phyloP scores from a whole-genome alignment of 805 yeast genomes.

The Yarrowia sp. region DNA sequence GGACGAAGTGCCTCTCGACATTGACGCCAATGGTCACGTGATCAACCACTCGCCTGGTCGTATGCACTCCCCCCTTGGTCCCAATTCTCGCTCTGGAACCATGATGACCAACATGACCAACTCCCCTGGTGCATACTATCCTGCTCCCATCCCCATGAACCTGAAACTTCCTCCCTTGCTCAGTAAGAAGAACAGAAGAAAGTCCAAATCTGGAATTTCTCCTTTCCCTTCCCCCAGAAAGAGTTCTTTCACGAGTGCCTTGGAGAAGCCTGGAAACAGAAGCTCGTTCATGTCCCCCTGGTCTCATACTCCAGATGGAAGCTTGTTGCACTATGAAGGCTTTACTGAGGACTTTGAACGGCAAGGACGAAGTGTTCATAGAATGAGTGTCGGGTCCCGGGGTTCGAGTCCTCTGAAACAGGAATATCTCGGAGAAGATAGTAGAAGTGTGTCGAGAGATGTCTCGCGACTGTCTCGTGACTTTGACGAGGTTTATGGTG shows the following conservation, averaged over 20 bases:
- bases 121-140: constrained; percentile 44
- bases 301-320: constrained; percentile 27
- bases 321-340: constrained; percentile 15
- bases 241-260: constrained; percentile 44
- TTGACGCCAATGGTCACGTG: background rate
- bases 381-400: background rate
- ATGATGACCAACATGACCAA: constrained; percentile 7
- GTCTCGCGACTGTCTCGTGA: background rate
- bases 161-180: constrained; percentile 50
- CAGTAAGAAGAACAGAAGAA: constrained; percentile 48
- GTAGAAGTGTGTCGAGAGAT: background rate
- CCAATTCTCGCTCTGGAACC: background rate
- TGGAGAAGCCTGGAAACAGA: constrained; percentile 41
- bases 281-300: constrained; percentile 29
- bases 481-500: constrained; percentile 5
- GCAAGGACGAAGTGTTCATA: background rate
- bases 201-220: constrained; percentile 3
- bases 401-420: constrained; percentile 2
- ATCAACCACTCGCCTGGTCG: background rate
- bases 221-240: constrained; percentile 8
- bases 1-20: background rate
- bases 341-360: constrained; percentile 18
- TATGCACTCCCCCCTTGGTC: background rate
- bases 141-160: constrained; percentile 51
- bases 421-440: background rate